Evolutionary conservation across 768 basidiomycete species (phyloP).

Genomic region (Pleurotus tuoliensis): DNA sequence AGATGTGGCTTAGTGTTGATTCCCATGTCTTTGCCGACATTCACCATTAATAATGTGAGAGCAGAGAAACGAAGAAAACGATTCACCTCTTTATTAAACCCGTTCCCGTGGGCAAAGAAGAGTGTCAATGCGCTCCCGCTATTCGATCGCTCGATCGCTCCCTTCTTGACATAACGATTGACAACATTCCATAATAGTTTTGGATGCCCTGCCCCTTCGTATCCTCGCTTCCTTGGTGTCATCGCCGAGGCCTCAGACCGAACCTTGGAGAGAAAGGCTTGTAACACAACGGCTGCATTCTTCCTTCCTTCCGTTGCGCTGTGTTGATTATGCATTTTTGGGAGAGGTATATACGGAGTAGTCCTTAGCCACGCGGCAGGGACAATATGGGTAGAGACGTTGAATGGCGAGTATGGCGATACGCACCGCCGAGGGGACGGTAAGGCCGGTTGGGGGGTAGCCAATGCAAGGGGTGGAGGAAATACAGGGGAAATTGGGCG

Average conservation of each 20-base stretch:
- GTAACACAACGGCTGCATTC: slow-evolving; percentile 20
- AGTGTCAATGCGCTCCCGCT: slow-evolving; percentile 56
- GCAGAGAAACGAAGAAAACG: not conserved
- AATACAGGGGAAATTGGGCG: no score
- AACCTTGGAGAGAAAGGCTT: slow-evolving; percentile 21
- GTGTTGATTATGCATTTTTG: slow-evolving; percentile 26
- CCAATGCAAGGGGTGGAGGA: no score
- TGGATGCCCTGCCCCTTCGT: no score
- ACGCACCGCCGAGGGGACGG: no score
- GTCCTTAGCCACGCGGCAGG: slow-evolving; percentile 51
- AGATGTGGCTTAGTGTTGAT: slow-evolving; percentile 50
- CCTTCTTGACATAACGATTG: slow-evolving; percentile 67
- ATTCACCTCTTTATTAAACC: slow-evolving; percentile 81
- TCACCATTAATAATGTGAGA: not conserved
- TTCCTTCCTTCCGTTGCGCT: slow-evolving; percentile 31
- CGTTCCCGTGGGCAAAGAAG: slow-evolving; percentile 81
- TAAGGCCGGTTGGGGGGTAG: no score
- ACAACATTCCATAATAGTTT: slow-evolving; percentile 67
- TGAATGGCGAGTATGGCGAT: no score
- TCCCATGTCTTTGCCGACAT: slow-evolving; percentile 66
- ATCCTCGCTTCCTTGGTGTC: not conserved
- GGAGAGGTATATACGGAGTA: slow-evolving; percentile 36
- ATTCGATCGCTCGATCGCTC: no score
- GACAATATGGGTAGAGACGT: slow-evolving; percentile 48
- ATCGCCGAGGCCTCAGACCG: slow-evolving; percentile 25